Percentiles rank a stretch among this genome's conserved stretches.
Evolutionary conservation across 352 stramenopile genomes (phyloP).

Genomic region (Globisporangium canariense): DNA sequence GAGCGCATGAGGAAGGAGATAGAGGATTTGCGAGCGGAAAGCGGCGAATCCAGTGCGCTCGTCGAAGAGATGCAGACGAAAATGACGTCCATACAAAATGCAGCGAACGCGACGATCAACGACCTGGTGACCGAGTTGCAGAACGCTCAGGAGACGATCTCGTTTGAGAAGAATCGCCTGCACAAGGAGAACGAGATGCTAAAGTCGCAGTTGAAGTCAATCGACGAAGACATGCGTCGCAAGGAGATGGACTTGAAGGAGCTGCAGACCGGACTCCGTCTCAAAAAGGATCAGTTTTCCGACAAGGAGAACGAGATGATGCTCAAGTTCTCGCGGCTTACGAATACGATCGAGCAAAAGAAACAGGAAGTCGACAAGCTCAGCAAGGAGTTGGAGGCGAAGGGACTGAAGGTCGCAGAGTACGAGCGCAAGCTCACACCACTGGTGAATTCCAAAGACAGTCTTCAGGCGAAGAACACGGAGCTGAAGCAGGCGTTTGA

Average conservation of each 20-base stretch:
- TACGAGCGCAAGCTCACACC: conserved; percentile 60
- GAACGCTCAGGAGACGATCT: conserved; percentile 47
- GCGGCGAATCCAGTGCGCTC: conserved; percentile 31
- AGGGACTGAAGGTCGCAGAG: conserved; percentile 40
- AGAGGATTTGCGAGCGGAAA: conserved; percentile 40
- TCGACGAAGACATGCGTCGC: conserved; percentile 46
- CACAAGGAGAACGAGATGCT: conserved; percentile 48
- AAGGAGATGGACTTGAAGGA: conserved; percentile 44
- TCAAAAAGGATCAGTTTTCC: conserved; percentile 23
- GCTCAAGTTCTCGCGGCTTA: conserved; percentile 26
- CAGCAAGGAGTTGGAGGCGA: conserved; percentile 46
- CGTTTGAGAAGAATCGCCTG: conserved; percentile 44
- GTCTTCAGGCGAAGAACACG: conserved; percentile 40
- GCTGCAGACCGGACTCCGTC: conserved; percentile 19
- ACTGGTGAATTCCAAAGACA: conserved; percentile 47
- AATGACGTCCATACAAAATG: conserved; percentile 65
- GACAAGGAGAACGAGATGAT: conserved; percentile 37
- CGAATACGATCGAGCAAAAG: conserved; percentile 44
- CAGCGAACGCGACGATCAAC: conserved; percentile 77
- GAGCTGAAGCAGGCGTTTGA: conserved; percentile 66
- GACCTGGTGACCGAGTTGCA: conserved; percentile 64
- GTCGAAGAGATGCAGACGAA: conserved; percentile 64
- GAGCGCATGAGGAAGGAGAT: conserved; percentile 48
- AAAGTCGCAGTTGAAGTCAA: conserved; percentile 32
- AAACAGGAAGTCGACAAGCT: conserved; percentile 60